Conservation (phyloP, 78 protist species). For the Dictyostelium intermedium region DNA sequence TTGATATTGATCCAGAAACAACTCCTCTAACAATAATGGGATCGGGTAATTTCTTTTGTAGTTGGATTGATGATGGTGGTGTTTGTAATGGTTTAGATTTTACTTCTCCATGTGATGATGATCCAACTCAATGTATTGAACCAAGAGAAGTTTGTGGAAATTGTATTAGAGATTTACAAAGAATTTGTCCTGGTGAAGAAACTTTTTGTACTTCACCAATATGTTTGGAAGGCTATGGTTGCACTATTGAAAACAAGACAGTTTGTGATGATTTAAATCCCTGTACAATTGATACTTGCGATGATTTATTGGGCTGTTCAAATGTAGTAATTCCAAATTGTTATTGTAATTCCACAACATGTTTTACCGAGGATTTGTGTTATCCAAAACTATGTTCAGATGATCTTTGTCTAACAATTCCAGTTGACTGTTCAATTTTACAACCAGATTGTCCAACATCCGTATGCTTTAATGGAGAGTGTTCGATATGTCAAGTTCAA, state of each 20-base stretch:
- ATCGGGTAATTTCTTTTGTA: not conserved
- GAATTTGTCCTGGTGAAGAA: not conserved
- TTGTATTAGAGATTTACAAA: not conserved
- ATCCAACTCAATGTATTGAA: not conserved
- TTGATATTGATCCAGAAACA: not conserved
- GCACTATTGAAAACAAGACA: not conserved
- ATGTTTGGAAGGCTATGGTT: not conserved
- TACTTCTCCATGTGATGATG: not conserved
- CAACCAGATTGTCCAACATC: not conserved
- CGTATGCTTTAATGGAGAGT: not conserved
- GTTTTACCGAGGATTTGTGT: not conserved
- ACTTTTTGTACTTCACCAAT: not conserved
- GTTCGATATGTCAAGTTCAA: not conserved
- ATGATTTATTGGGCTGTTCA: not conserved
- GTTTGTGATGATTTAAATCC: not conserved
- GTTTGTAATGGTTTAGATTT: not conserved
- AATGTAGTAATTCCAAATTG: not conserved
- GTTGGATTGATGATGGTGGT: constrained; percentile 8
- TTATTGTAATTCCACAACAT: constrained; percentile 2
- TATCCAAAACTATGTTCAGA: not conserved
- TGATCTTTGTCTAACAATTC: not conserved
- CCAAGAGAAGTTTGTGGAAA: not conserved
- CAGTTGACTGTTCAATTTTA: not conserved
- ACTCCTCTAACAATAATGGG: not conserved
- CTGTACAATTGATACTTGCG: not conserved